phyloP scores from a whole-genome alignment of 2,329 filamentous ascomycete genomes.

The Colletotrichum sidae region DNA sequence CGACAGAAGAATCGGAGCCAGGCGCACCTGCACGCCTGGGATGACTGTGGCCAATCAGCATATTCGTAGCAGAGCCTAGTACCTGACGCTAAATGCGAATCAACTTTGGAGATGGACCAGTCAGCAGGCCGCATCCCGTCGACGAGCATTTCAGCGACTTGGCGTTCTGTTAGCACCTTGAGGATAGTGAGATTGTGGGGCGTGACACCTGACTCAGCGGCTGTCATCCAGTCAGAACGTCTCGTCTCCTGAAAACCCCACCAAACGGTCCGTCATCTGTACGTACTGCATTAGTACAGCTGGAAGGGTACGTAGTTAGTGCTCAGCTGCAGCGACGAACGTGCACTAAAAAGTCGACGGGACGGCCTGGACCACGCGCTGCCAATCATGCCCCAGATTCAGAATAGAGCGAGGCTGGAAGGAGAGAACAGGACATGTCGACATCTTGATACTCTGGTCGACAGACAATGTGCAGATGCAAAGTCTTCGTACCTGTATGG shows the following conservation, averaged over 20 bases:
- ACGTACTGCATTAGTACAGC: slow-evolving; percentile 19
- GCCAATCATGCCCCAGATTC: slow-evolving; percentile 24
- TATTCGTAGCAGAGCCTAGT: not conserved
- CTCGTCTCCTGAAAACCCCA: slow-evolving; percentile 21
- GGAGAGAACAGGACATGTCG: not conserved
- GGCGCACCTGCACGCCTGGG: not conserved
- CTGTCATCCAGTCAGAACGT: slow-evolving; percentile 6
- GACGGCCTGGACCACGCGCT: slow-evolving; percentile 18
- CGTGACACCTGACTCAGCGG: slow-evolving; percentile 8
- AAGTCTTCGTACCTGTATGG: no score
- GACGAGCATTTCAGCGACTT: slow-evolving; percentile 9
- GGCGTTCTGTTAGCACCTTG: no score
- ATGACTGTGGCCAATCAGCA: slow-evolving; percentile 6
- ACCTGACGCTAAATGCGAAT: slow-evolving; percentile 31
- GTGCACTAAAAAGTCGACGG: slow-evolving; percentile 19
- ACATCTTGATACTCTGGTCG: no score
- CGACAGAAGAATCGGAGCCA: slow-evolving; percentile 10
- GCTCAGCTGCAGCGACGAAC: slow-evolving; percentile 22
- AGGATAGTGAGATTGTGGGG: not conserved
- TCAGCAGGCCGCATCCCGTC: slow-evolving; percentile 14
- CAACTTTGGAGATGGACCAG: slow-evolving; percentile 14
- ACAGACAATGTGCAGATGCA: no score
- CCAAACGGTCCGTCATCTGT: slow-evolving; percentile 21
- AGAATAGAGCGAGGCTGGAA: slow-evolving; percentile 22
- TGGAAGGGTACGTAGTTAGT: not conserved